Evolutionary conservation across 176 grass and related monocot genomes (phyloP), one percentile per base, ranked within the genome.

Genomic region (Puccinellia tenuiflora): DNA sequence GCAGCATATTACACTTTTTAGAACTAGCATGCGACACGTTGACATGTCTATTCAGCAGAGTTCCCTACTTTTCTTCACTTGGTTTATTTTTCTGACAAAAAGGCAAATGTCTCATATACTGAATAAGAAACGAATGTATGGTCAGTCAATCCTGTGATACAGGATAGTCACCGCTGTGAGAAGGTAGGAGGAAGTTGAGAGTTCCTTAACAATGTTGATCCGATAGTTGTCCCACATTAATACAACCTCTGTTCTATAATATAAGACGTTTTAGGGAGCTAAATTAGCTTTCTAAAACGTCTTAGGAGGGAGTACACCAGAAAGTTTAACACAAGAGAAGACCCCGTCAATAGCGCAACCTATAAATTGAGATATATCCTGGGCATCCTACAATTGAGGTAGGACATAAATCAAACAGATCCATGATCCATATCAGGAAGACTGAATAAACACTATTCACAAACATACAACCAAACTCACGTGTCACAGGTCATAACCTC

Each of bases 381-480:
- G 45, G 26, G 45, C 29, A 50, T 47, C 50, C 4, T 34, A 61
- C 15, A 73, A 64, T 11, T 29, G 9, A 63, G 34, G 33, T 55
- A 56, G 15, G 68, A 21, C 69, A 86, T 31, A 74, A 45, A 78
- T 24, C 40, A 63, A 83, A 72, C 13, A 54, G 20, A 79, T 73
- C 24, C 78, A 64, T 17, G 56, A 28, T 30, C 54, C 20, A 75
- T 83, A 78, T 40, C 70, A 61, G 51, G 52, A 76, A 24, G 75
- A 34, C 28, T 7, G 33, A 71, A 85, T 76, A 54, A 59, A 63
- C 6, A 14, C 22, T 85, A 89, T 40, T 70, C 42, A 52, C 45
- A 88, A 75, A 29, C 37, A 60, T 53, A 56, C 43, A 37, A 55
- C 54, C n/a, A 38, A 84, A 76, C 45, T 76, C 70, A 51, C 30